A percentile compares a stretch with the other conserved stretches of the same genome.
phyloP scores from a whole-genome alignment of 129 eudicot genomes.

The Sambucus nigra region DNA sequence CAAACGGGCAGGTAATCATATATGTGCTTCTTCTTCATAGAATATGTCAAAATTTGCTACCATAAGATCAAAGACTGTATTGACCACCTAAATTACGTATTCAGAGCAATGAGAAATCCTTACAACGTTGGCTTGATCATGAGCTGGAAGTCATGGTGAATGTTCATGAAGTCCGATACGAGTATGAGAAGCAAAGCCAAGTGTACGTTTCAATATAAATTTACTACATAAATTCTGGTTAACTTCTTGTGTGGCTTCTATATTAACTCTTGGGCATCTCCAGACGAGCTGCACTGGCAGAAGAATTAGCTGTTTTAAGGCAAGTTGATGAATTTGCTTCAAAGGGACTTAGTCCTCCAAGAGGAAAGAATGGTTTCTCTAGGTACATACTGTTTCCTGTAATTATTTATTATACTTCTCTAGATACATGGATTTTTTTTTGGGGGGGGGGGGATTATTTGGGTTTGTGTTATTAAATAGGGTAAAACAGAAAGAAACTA shows the following conservation, averaged over 20 bases:
- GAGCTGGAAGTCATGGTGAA: slow-evolving; percentile 98
- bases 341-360: slow-evolving; percentile 88
- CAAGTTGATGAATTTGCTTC: slow-evolving; percentile 90
- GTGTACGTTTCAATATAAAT: slow-evolving; percentile 51
- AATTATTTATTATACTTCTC: background rate
- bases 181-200: slow-evolving; percentile 97
- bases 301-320: slow-evolving; percentile 89
- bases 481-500: no score
- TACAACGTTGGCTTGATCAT: slow-evolving; percentile 98
- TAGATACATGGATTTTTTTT: background rate
- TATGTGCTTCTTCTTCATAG: slow-evolving; percentile 1
- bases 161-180: slow-evolving; percentile 93
- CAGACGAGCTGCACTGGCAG: slow-evolving; percentile 96
- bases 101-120: slow-evolving; percentile 85
- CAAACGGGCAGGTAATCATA: slow-evolving; percentile 84
- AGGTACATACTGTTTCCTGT: slow-evolving; percentile 32
- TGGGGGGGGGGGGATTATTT: no score
- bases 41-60: slow-evolving; percentile 10
- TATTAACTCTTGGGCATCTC: slow-evolving; percentile 15
- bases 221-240: slow-evolving; percentile 1
- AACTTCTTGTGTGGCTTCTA: background rate
- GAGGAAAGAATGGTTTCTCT: slow-evolving; percentile 77
- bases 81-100: slow-evolving; percentile 10
- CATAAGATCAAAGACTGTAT: slow-evolving; percentile 1
- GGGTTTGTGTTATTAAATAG: no score